These are phyloP conservation scores for Solanum chilense DNA, from an alignment of 257 asterid species.

Conservation along the genomic window DNA sequence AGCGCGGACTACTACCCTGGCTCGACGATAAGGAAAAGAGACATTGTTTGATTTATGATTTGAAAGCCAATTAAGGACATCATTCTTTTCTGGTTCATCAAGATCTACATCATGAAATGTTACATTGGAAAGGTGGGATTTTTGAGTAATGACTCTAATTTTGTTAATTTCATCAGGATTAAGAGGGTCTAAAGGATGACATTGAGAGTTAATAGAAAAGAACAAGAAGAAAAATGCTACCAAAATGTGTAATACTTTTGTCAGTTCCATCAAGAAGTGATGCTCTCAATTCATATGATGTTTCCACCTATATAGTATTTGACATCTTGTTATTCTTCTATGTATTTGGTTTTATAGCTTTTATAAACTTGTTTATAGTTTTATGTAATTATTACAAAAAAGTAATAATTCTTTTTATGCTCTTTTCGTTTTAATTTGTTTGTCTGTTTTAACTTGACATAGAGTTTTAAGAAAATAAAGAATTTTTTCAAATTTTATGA, in stretches of 20 bases:
- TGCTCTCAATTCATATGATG: neutral
- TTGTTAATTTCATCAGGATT: constrained; percentile 33
- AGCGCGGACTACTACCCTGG: constrained; percentile 31
- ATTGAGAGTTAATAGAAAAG: neutral
- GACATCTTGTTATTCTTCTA: too few relatives aligned
- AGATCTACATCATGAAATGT: constrained; percentile 2
- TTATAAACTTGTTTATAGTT: too few relatives aligned
- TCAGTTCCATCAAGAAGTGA: neutral
- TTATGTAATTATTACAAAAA: too few relatives aligned
- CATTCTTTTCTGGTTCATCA: constrained; percentile 21
- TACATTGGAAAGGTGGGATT: neutral
- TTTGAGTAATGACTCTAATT: constrained; percentile 10
- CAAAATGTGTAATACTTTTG: neutral
- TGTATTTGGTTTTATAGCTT: too few relatives aligned
- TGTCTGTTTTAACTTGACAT: too few relatives aligned
- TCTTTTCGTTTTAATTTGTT: too few relatives aligned
- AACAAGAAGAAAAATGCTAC: neutral
- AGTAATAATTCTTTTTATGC: too few relatives aligned
- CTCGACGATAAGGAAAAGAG: constrained; percentile 30
- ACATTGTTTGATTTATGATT: neutral
- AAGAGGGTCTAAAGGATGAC: constrained; percentile 71
- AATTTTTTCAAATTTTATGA: too few relatives aligned
- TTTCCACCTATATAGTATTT: neutral
- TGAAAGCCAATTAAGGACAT: constrained; percentile 41
- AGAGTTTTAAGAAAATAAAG: too few relatives aligned